Base-by-base conservation (phyloP, 148 eudicot genomes). In the Oxyria digyna region DNA sequence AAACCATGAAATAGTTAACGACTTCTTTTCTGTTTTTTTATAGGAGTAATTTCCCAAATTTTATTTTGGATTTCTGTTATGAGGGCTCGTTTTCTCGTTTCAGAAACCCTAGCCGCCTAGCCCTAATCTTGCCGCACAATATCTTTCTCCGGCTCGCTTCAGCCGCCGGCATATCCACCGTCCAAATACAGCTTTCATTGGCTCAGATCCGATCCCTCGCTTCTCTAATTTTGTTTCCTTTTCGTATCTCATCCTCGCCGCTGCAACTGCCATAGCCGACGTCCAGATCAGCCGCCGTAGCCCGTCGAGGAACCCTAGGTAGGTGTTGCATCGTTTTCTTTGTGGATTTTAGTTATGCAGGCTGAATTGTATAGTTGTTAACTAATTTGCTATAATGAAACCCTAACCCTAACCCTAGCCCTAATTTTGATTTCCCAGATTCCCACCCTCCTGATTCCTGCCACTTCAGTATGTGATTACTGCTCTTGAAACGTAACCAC, bases 101-200 rank as follows among this genome's bases (percentile, higher is more conserved):
- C 54, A 48, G 54, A 48, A 48, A 48, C 54, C 54, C 54, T 48
- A 48, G 54, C 54, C 54, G 54, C 54, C 54, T 48, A 48, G 4
- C 23, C 1, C 54, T 4, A 10, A 17, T 8, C 17, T 13, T 15
- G 8, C 54, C 24, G 46, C 54, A n/a, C 20, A 21, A n/a, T 48
- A 21, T 48, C 54, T 6, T 48, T 18, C 54, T 15, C 54, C 21
- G 52, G 21, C 46, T 42, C 46, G 13, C 37, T 33, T 33, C 5
- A 2, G 37, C 46, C 46, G 10, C n/a, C n/a, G 13, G 46, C 46
- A 42, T 10, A 14, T 1, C 46, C 46, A 14, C 15, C 9, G 15
- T 8, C 15, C 9, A 42, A 3, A 10, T 17, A 42, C 46, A 10
- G n/a, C 46, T 17, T 10, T 42, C 3, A 42, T 1, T 14, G 15